Evolutionary conservation across 2,329 filamentous ascomycete species (phyloP).

Genomic region (Pseudogymnoascus sp.): DNA sequence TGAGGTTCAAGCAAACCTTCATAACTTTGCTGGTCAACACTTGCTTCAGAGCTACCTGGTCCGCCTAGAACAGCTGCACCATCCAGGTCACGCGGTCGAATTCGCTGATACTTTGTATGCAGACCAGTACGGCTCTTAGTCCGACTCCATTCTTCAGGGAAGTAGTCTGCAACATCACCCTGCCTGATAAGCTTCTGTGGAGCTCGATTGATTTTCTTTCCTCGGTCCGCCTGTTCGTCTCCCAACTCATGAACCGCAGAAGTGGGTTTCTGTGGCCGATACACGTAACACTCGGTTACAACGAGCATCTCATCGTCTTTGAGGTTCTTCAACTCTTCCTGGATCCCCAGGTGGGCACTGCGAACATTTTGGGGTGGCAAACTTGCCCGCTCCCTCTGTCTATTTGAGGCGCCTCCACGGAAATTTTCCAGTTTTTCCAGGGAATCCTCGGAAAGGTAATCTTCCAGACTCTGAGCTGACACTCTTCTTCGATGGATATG

Average conservation of each 20-base stretch:
- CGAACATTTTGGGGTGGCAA: background rate
- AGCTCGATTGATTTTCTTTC: background rate
- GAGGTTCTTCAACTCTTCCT: background rate
- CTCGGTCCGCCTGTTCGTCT: background rate
- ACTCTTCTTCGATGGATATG: background rate
- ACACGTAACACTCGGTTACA: constrained; percentile 11
- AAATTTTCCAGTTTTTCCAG: background rate
- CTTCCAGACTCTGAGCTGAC: background rate
- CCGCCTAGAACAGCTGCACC: background rate
- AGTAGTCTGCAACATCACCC: background rate
- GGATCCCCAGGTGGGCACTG: background rate
- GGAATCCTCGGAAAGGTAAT: background rate
- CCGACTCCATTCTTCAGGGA: constrained; percentile 4
- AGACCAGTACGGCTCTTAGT: background rate
- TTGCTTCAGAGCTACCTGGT: background rate
- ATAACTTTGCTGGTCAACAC: background rate
- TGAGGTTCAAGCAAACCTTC: background rate
- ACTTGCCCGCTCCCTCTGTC: background rate
- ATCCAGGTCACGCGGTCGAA: background rate
- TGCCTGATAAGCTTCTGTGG: constrained; percentile 1
- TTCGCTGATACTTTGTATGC: background rate
- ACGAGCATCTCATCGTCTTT: constrained; percentile 9
- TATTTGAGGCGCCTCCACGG: background rate
- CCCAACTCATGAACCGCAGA: background rate
- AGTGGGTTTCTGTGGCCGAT: constrained; percentile 1